These are phyloP conservation scores for Trichophyton mentagrophytes DNA, from an alignment of 2,329 filamentous ascomycete species.

Conservation along the genomic window DNA sequence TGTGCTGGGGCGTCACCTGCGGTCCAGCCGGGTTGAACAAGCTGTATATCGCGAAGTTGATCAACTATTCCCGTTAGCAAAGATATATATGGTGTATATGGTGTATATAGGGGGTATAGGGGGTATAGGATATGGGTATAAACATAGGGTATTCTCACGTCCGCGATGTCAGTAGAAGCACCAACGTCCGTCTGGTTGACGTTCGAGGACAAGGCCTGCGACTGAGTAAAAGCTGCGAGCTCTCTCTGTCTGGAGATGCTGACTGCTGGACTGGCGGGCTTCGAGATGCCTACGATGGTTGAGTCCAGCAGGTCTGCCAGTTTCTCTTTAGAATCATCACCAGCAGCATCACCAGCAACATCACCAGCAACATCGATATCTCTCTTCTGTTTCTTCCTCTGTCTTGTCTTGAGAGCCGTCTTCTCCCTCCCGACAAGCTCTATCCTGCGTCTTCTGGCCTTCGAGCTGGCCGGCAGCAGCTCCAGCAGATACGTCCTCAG, in stretches of 20 bases:
- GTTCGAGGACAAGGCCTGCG: conserved; percentile 33
- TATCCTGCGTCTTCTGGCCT: conserved; percentile 36
- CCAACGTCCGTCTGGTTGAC: conserved; percentile 24
- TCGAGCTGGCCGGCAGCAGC: conserved; percentile 55
- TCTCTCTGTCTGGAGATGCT: conserved; percentile 38
- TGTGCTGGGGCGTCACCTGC: conserved; percentile 44
- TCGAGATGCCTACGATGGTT: conserved; percentile 49
- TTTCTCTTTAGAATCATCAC: neutral
- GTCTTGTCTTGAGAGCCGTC: neutral
- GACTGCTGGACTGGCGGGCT: conserved; percentile 19
- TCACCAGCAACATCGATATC: neutral
- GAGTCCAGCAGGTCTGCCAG: conserved; percentile 53
- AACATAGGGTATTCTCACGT: conserved; percentile 37
- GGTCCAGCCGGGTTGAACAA: conserved; percentile 54
- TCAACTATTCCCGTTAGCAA: too few species aligned
- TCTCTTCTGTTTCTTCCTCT: neutral
- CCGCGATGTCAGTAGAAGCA: conserved; percentile 46
- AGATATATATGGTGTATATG: too few species aligned
- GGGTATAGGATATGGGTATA: neutral
- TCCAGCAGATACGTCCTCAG: conserved; percentile 59
- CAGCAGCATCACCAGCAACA: neutral
- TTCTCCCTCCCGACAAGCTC: conserved; percentile 3
- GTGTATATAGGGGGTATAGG: too few species aligned
- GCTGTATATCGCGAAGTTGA: conserved; percentile 61
- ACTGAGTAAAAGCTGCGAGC: conserved; percentile 52